Conservation (phyloP, 495 filamentous ascomycete genomes). For the Darksidea phi region DNA sequence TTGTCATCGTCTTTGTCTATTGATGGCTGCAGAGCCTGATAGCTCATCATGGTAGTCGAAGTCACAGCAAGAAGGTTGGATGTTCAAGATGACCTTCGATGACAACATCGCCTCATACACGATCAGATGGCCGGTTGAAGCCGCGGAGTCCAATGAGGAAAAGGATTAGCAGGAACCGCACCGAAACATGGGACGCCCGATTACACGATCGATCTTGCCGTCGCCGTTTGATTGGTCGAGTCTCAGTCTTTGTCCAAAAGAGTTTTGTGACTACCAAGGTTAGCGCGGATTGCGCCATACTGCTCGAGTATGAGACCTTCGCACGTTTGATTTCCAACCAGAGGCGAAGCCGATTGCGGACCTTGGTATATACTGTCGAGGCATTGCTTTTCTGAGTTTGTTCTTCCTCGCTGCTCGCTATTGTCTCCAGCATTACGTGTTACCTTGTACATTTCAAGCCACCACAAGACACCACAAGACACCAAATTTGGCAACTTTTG, state of each 20-base stretch:
- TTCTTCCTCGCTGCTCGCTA: constrained; percentile 12
- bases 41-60: too few relatives aligned
- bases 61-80: not conserved
- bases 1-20: too few relatives aligned
- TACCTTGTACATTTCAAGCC: not conserved
- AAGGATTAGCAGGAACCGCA: not conserved
- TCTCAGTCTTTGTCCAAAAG: constrained; percentile 17
- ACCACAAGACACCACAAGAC: not conserved
- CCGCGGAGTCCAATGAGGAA: not conserved
- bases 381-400: not conserved
- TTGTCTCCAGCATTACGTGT: not conserved
- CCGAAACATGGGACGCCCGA: not conserved
- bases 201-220: not conserved
- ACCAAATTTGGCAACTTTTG: not conserved
- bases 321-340: constrained; percentile 35
- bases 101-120: not conserved
- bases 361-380: constrained; percentile 30
- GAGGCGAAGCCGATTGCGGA: constrained; percentile 18
- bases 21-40: too few relatives aligned
- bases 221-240: constrained; percentile 15
- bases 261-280: constrained; percentile 8
- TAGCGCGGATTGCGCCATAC: constrained; percentile 37
- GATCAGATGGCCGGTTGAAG: not conserved
- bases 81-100: not conserved
- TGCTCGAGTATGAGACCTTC: constrained; percentile 38